These are phyloP conservation scores for Aspergillus olivimuriae DNA, from an alignment of 495 filamentous ascomycete species.

Conservation along the genomic window DNA sequence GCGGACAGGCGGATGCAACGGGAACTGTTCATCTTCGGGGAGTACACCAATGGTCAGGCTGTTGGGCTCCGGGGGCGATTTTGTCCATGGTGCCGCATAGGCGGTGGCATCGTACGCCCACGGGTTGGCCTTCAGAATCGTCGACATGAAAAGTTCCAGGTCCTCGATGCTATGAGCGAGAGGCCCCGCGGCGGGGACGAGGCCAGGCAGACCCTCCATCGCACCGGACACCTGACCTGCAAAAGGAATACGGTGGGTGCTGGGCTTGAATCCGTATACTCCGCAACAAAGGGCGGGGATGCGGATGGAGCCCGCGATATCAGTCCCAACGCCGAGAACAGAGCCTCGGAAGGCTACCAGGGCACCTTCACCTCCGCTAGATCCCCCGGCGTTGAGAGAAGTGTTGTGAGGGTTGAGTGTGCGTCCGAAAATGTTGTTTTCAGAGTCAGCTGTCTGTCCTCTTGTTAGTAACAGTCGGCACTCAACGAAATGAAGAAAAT, in stretches of 20 bases:
- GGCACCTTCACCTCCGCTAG: conserved; percentile 59
- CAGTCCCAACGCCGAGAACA: conserved; percentile 57
- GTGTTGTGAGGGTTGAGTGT: conserved; percentile 52
- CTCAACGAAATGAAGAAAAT: background rate
- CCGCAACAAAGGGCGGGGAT: conserved; percentile 57
- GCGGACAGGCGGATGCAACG: conserved; percentile 49
- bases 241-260: conserved; percentile 44
- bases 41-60: conserved; percentile 46
- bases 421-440: conserved; percentile 33
- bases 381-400: conserved; percentile 48
- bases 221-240: conserved; percentile 28
- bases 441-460: conserved; percentile 37
- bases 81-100: conserved; percentile 13
- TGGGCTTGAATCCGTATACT: conserved; percentile 58
- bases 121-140: conserved; percentile 10
- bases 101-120: conserved; percentile 15
- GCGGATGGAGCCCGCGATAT: conserved; percentile 59
- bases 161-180: conserved; percentile 28
- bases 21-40: conserved; percentile 42
- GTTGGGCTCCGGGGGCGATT: conserved; percentile 5
- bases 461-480: background rate
- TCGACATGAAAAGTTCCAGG: conserved; percentile 25
- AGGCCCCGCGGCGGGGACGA: conserved; percentile 28
- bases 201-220: conserved; percentile 39
- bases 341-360: conserved; percentile 51